Evolutionary conservation across 1,139 yeast genomes (phyloP).

Genomic region (Pichia norvegensis): DNA sequence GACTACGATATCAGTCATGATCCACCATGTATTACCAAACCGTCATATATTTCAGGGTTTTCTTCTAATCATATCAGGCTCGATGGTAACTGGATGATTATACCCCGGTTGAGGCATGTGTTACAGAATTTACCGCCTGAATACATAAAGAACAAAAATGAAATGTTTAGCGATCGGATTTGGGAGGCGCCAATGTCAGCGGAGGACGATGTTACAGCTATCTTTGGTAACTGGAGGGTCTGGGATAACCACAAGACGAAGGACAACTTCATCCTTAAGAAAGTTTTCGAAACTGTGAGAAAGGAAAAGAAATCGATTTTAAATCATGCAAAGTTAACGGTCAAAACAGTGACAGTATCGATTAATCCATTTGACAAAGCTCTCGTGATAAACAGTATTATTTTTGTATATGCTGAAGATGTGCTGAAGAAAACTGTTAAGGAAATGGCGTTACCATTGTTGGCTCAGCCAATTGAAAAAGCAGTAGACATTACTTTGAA

Average conservation of each 20-base stretch:
- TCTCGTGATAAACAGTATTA: constrained; percentile 14
- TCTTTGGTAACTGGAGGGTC: constrained; percentile 77
- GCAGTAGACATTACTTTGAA: constrained; percentile 18
- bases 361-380: constrained; percentile 19
- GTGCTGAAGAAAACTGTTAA: constrained; percentile 12
- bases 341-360: constrained; percentile 12
- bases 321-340: constrained; percentile 7
- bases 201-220: constrained; percentile 42
- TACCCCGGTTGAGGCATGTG: constrained; percentile 71
- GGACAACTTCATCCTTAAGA: constrained; percentile 45
- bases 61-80: constrained; percentile 71
- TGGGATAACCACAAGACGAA: constrained; percentile 73
- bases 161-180: constrained; percentile 20
- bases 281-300: constrained; percentile 30
- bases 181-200: constrained; percentile 48
- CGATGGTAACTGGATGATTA: constrained; percentile 80
- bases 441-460: constrained; percentile 14
- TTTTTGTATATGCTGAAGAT: constrained; percentile 11
- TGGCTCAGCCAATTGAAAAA: constrained; percentile 14
- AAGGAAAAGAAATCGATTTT: not conserved
- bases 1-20: constrained; percentile 62
- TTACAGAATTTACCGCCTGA: constrained; percentile 48
- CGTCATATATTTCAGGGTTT: constrained; percentile 64
- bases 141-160: constrained; percentile 36
- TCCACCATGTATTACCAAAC: constrained; percentile 84